These are phyloP conservation scores for Chenopodium suecicum DNA, from an alignment of 148 eudicot species.

Conservation along the genomic window DNA sequence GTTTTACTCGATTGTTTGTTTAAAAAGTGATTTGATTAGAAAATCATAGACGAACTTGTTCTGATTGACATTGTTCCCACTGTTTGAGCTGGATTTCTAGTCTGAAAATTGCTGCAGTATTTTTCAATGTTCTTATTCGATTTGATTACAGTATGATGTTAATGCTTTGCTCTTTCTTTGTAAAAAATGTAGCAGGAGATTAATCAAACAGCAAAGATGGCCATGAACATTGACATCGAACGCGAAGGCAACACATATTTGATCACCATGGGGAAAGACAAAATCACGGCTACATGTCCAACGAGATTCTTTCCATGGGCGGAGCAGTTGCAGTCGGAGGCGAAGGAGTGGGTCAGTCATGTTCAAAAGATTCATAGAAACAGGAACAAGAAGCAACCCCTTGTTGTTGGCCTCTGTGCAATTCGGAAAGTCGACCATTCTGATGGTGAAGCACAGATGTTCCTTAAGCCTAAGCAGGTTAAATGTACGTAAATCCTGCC, in stretches of 20 bases:
- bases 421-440: not conserved
- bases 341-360: not conserved
- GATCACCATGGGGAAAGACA: not conserved
- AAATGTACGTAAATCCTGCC: not conserved
- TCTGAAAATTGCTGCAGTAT: too few relatives aligned
- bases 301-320: too few relatives aligned
- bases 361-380: not conserved
- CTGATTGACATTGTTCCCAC: too few relatives aligned
- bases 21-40: too few relatives aligned
- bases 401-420: not conserved
- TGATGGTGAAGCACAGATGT: not conserved
- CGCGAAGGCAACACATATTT: not conserved
- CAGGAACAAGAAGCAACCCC: not conserved
- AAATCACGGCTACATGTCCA: not conserved
- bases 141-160: too few relatives aligned
- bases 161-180: too few relatives aligned
- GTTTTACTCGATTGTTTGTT: too few relatives aligned
- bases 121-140: too few relatives aligned
- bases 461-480: not conserved
- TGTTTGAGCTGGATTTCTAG: too few relatives aligned
- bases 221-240: not conserved
- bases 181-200: not conserved
- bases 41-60: too few relatives aligned
- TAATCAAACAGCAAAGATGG: not conserved
- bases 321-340: not conserved